phyloP scores from a whole-genome alignment of 192 early-diverging fungal genomes.

The Backusella sp. region DNA sequence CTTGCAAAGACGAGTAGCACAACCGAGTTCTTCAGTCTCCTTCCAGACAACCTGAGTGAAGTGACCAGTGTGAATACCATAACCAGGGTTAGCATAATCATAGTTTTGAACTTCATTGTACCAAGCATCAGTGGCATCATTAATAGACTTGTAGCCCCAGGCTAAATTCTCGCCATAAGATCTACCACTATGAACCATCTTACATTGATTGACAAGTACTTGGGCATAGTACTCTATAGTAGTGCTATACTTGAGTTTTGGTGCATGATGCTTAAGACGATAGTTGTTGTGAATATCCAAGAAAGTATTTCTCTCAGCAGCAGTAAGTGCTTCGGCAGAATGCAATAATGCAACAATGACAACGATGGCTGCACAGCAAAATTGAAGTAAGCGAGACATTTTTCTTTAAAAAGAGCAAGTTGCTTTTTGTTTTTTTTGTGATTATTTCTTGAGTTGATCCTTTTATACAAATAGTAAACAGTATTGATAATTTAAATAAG shows the following conservation, averaged over 20 bases:
- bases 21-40: constrained; percentile 31
- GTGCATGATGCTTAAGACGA: constrained; percentile 36
- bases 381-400: not conserved
- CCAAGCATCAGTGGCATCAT: constrained; percentile 33
- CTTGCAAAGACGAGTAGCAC: constrained; percentile 28
- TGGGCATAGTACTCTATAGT: constrained; percentile 37
- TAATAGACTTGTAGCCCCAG: constrained; percentile 35
- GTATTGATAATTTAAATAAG: not conserved
- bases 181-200: constrained; percentile 41
- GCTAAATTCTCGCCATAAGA: constrained; percentile 49
- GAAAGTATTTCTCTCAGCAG: constrained; percentile 2
- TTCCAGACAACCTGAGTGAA: constrained; percentile 48
- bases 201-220: constrained; percentile 33
- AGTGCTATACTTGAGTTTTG: constrained; percentile 38
- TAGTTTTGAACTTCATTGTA: constrained; percentile 42
- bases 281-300: constrained; percentile 38
- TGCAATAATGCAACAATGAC: not conserved
- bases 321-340: not conserved
- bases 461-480: not conserved
- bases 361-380: not conserved
- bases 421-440: not conserved
- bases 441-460: not conserved
- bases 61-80: constrained; percentile 36
- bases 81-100: constrained; percentile 40
- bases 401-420: not conserved